Base-by-base conservation (phyloP, 2,329 filamentous ascomycete genomes). In the Acrocalymma vagum region DNA sequence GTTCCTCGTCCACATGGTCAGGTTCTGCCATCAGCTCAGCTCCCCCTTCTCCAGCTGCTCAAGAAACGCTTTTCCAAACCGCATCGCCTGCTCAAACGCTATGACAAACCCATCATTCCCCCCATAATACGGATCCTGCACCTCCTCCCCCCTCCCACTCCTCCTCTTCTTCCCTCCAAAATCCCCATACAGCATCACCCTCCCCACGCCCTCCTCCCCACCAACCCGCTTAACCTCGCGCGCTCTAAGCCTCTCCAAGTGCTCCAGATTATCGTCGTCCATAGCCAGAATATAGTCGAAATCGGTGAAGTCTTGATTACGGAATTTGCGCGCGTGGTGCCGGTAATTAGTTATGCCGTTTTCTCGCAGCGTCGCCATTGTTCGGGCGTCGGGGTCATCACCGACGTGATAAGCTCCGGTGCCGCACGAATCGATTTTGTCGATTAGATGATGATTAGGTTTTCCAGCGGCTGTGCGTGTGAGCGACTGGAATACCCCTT, bases 211-310 rank as follows among this genome's bases (percentile, higher is more conserved):
- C 10, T 66, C 63, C 3, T 67, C 71, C 3, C 54, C 49, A 54
- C 60, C 58, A 14, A 53, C 55, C 51, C 58, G 64, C 55, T 69
- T 71, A n/a, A 68, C 81, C 53, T 81, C 76, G 44, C 78, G 73
- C 42, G 66, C 58, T 51, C 82, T 76, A 62, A 86, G 71, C 22
- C 83, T 77, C 59, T 84, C 69, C 42, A 95, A 72, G 61, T 95
- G 82, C 7, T 79, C 76, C 29, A 95, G 75, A 67, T 97, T 97
- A 29, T 84, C 82, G 32, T 82, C 78, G 66, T 99, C 94, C 94
- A 99, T 99, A 46, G 89, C 92, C 42, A 99, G 85, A 45, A 99
- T 85, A 72, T 95, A 97, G 71, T 97, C 90, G 63, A 96, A 97
- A 11, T 80, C 78, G 40, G 84, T 75, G 59, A 97, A 95, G 71